Percentiles rank a stretch among this genome's conserved stretches.
phyloP scores from a whole-genome alignment of 192 early-diverging fungal genomes.

The Coemansia sp. region DNA sequence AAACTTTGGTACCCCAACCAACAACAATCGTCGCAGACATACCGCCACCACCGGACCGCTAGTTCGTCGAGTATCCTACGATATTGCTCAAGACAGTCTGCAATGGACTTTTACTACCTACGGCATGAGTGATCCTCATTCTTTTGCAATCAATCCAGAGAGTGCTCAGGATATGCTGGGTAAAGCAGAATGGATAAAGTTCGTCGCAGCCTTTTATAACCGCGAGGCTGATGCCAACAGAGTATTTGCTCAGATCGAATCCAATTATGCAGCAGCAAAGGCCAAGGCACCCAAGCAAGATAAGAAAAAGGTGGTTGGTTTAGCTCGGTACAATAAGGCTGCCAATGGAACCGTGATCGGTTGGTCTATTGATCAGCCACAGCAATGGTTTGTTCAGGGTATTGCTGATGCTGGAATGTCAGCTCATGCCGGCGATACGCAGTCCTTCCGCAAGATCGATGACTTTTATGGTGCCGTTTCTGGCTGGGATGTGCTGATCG shows the following conservation, averaged over 20 bases:
- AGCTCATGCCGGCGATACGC: conserved; percentile 25
- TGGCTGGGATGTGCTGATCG: conserved; percentile 63
- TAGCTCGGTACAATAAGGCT: conserved; percentile 45
- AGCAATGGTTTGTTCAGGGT: conserved; percentile 48
- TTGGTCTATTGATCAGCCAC: conserved; percentile 40
- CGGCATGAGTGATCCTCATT: conserved; percentile 45
- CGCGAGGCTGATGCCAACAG: conserved; percentile 38
- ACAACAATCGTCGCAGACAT: not conserved
- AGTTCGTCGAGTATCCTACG: conserved; percentile 42
- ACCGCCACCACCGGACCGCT: conserved; percentile 1
- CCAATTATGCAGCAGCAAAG: conserved; percentile 33
- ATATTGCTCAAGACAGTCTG: conserved; percentile 47
- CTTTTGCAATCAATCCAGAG: conserved; percentile 39
- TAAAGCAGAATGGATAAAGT: conserved; percentile 49
- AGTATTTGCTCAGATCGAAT: conserved; percentile 32
- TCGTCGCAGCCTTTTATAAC: conserved; percentile 35
- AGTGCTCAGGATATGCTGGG: conserved; percentile 35
- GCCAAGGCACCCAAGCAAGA: conserved; percentile 1
- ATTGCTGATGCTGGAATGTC: conserved; percentile 58
- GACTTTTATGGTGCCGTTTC: conserved; percentile 53
- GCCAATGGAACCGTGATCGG: conserved; percentile 38
- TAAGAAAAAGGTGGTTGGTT: conserved; percentile 26
- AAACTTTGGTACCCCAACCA: conserved; percentile 21
- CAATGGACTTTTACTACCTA: conserved; percentile 53
- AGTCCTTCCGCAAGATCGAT: conserved; percentile 26